These are phyloP conservation scores for Pleurotus citrinopileatus DNA, from an alignment of 768 basidiomycete species.

Conservation along the genomic window DNA sequence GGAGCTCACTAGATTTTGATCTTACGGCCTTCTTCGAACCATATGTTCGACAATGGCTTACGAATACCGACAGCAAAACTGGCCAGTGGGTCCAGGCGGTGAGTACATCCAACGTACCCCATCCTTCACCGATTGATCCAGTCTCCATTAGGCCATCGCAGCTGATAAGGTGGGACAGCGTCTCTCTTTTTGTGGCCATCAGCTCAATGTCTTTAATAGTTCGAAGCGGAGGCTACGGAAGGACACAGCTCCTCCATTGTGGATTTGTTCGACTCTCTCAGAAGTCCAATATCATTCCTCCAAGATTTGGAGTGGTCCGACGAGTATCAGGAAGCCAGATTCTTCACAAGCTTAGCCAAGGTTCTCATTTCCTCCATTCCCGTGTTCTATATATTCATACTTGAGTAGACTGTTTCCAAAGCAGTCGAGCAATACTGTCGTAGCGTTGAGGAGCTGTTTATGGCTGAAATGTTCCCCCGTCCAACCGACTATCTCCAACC, in stretches of 20 bases:
- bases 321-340: slow-evolving; percentile 82
- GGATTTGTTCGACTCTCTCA: slow-evolving; percentile 92
- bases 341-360: slow-evolving; percentile 87
- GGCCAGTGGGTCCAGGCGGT: slow-evolving; percentile 93
- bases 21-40: slow-evolving; percentile 79
- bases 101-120: slow-evolving; percentile 26
- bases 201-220: slow-evolving; percentile 35
- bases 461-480: slow-evolving; percentile 93
- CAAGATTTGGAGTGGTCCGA: slow-evolving; percentile 93
- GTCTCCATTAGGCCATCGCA: slow-evolving; percentile 59
- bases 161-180: slow-evolving; percentile 67
- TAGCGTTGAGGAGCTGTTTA: slow-evolving; percentile 83
- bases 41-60: slow-evolving; percentile 85
- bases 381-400: neutral
- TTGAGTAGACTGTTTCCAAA: slow-evolving; percentile 80
- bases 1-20: slow-evolving; percentile 62
- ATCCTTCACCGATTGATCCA: neutral
- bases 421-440: slow-evolving; percentile 91
- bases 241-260: slow-evolving; percentile 97
- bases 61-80: slow-evolving; percentile 88
- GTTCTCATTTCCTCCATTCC: slow-evolving; percentile 33
- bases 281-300: slow-evolving; percentile 86
- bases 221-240: slow-evolving; percentile 73
- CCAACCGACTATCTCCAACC: slow-evolving; percentile 76
- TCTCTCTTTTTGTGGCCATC: slow-evolving; percentile 7